phyloP scores from a whole-genome alignment of 768 basidiomycete species.

The Tricholoma hemisulphureum region DNA sequence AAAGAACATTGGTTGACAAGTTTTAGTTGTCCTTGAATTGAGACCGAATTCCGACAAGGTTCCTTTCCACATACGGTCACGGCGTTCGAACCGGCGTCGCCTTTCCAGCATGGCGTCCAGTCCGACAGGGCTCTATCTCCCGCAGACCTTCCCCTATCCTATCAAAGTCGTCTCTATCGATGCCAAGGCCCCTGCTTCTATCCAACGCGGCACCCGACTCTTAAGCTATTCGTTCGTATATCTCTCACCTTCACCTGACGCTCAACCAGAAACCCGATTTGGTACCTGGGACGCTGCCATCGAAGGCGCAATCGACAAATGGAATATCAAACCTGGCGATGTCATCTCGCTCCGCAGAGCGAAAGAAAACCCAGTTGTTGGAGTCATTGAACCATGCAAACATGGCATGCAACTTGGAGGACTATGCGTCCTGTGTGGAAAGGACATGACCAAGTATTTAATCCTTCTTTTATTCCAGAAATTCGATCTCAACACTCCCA shows the following conservation, averaged over 20 bases:
- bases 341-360: conserved; percentile 59
- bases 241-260: conserved; percentile 42
- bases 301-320: conserved; percentile 72
- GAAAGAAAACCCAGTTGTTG: conserved; percentile 57
- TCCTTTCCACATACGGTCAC: conserved; percentile 22
- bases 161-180: conserved; percentile 76
- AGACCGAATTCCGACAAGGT: background rate
- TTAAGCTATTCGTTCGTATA: conserved; percentile 83
- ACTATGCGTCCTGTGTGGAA: conserved; percentile 91
- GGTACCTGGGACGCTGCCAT: conserved; percentile 90
- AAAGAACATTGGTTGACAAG: too few species aligned
- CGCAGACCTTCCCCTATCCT: conserved; percentile 80
- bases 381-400: conserved; percentile 88
- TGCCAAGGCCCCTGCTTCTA: conserved; percentile 37
- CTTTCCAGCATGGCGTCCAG: conserved; percentile 47
- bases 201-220: conserved; percentile 74
- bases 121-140: conserved; percentile 75
- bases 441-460: conserved; percentile 87
- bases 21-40: too few species aligned
- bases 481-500: background rate
- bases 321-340: conserved; percentile 69
- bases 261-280: conserved; percentile 65
- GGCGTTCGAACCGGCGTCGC: conserved; percentile 15
- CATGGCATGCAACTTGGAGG: conserved; percentile 93
- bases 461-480: conserved; percentile 9